Conservation (phyloP, 2,329 filamentous ascomycete genomes). For the Cordyceps farinosa region DNA sequence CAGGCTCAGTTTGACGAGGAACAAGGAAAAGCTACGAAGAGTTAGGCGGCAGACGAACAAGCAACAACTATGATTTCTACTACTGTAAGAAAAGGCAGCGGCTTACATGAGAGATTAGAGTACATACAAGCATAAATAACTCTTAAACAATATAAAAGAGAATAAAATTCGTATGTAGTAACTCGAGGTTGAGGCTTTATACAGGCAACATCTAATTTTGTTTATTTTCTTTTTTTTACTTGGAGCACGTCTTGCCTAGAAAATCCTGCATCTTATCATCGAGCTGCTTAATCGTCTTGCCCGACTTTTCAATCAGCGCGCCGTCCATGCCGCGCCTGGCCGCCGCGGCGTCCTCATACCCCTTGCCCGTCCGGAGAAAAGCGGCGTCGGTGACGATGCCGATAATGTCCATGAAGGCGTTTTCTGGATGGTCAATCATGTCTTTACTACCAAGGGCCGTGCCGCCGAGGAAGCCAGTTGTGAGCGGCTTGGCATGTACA, state of each 20-base stretch:
- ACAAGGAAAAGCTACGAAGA: background rate
- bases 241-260: conserved; percentile 14
- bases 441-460: conserved; percentile 6
- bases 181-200: background rate
- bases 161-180: background rate
- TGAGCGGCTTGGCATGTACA: too few species aligned
- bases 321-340: background rate
- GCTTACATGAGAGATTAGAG: background rate
- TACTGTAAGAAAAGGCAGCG: background rate
- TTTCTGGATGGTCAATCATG: conserved; percentile 9
- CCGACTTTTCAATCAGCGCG: conserved; percentile 8
- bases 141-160: background rate
- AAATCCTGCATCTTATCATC: conserved; percentile 16
- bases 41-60: background rate
- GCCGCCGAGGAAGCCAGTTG: background rate
- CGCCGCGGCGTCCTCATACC: background rate
- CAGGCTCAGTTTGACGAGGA: conserved; percentile 5
- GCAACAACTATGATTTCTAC: background rate
- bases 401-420: conserved; percentile 10
- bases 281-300: conserved; percentile 15
- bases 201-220: background rate
- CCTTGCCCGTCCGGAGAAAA: background rate
- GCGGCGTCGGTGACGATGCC: conserved; percentile 14
- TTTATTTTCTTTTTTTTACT: background rate
- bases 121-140: background rate